Conservation (phyloP, 495 filamentous ascomycete species). For the Daldinia loculata region DNA sequence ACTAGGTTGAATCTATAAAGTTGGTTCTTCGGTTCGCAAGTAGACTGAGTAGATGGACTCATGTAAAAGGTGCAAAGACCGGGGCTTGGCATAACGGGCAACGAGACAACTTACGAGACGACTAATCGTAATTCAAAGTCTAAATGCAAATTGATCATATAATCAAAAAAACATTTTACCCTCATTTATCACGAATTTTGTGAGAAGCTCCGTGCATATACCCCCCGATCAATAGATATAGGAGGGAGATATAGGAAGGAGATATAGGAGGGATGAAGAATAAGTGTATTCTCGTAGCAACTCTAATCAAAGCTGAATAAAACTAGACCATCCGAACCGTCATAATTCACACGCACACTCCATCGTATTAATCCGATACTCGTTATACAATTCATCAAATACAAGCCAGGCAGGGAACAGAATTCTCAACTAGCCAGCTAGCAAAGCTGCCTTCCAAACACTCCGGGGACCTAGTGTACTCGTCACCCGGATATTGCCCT, state of each 20-base stretch:
- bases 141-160: background rate
- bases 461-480: background rate
- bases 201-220: background rate
- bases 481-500: background rate
- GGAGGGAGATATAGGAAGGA: too few relatives aligned
- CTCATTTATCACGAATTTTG: background rate
- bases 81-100: background rate
- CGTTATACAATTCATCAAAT: background rate
- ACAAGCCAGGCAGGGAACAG: background rate
- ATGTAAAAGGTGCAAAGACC: background rate
- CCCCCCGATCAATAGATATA: background rate
- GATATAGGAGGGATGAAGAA: background rate
- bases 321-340: background rate
- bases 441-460: background rate
- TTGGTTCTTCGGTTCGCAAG: background rate
- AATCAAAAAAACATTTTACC: background rate
- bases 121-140: background rate
- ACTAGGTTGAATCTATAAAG: background rate
- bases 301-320: background rate
- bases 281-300: background rate
- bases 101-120: background rate
- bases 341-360: background rate
- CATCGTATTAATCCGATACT: background rate
- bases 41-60: background rate
- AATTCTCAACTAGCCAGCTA: background rate